These are phyloP conservation scores for Micromonas pusilla DNA, from an alignment of 139 green algal species.

Conservation along the genomic window DNA sequence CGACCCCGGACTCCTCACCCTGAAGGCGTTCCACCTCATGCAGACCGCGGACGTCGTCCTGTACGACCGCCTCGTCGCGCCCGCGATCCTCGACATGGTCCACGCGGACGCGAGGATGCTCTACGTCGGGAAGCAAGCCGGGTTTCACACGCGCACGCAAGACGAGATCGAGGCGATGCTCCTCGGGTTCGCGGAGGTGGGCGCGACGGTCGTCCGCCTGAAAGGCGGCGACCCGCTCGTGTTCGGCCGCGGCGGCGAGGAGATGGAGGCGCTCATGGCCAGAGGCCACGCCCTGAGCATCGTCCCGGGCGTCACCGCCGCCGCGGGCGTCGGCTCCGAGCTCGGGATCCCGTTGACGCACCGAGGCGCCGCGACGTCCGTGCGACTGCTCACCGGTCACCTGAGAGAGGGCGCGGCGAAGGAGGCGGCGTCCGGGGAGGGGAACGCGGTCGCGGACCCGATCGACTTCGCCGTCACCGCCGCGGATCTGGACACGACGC, in stretches of 20 bases:
- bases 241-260: conserved; percentile 90
- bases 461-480: conserved; percentile 17
- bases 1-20: conserved; percentile 87
- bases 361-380: conserved; percentile 80
- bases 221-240: conserved; percentile 56
- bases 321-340: conserved; percentile 66
- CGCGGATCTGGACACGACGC: conserved; percentile 80
- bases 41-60: conserved; percentile 88
- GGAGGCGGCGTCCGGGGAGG: conserved; percentile 59
- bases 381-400: conserved; percentile 82
- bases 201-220: conserved; percentile 68
- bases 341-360: conserved; percentile 93
- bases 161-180: conserved; percentile 92
- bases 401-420: conserved; percentile 32
- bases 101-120: conserved; percentile 55
- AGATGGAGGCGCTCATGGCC: conserved; percentile 72
- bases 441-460: conserved; percentile 22
- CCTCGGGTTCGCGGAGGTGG: conserved; percentile 69
- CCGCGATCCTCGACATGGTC: conserved; percentile 71
- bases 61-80: conserved; percentile 87
- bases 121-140: conserved; percentile 91
- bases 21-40: conserved; percentile 82
- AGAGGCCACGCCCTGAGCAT: conserved; percentile 72
- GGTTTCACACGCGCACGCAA: conserved; percentile 89
- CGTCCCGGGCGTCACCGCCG: conserved; percentile 72